A percentile compares a stretch with the other conserved stretches of the same genome.
Evolutionary conservation across 345 rosid genomes (phyloP).

Genomic region (Odontarrhena argentea): DNA sequence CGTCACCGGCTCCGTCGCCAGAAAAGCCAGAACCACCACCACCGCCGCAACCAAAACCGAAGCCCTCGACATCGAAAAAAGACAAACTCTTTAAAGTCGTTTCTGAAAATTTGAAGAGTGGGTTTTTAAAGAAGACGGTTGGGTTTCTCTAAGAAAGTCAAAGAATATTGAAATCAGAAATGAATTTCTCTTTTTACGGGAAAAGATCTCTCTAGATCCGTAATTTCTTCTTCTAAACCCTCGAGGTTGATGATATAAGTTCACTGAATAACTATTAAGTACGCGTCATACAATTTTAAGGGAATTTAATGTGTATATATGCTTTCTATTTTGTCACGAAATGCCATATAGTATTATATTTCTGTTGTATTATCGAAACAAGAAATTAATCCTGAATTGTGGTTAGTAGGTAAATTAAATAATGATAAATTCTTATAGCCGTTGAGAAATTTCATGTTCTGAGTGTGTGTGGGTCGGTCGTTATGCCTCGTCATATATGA

Average conservation of each 20-base stretch:
- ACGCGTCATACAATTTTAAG: conserved; percentile 10
- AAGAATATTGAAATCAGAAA: conserved; percentile 1
- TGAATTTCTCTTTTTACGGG: conserved; percentile 3
- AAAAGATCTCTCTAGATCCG: conserved; percentile 32
- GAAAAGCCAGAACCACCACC: conserved; percentile 43
- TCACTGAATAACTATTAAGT: not conserved
- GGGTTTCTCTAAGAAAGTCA: not conserved
- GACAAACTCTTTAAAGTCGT: not conserved
- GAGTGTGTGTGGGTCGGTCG: not conserved
- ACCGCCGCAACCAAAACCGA: conserved; percentile 36
- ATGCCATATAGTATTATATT: too few species aligned
- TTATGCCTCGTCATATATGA: conserved; percentile 11
- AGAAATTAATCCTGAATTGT: not conserved
- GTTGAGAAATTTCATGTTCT: conserved; percentile 11
- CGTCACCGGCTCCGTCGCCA: conserved; percentile 43
- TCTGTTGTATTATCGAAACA: too few species aligned
- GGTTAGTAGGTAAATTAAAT: not conserved
- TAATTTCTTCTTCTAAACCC: conserved; percentile 22
- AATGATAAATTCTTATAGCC: conserved; percentile 1
- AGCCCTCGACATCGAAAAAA: conserved; percentile 33
- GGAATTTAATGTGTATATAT: not conserved
- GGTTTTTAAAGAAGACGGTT: not conserved
- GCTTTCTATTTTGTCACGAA: not conserved
- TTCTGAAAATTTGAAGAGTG: conserved; percentile 13
- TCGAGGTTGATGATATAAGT: not conserved